Base-by-base conservation (phyloP, 768 basidiomycete species). In the Hygrophoropsis aurantiaca region DNA sequence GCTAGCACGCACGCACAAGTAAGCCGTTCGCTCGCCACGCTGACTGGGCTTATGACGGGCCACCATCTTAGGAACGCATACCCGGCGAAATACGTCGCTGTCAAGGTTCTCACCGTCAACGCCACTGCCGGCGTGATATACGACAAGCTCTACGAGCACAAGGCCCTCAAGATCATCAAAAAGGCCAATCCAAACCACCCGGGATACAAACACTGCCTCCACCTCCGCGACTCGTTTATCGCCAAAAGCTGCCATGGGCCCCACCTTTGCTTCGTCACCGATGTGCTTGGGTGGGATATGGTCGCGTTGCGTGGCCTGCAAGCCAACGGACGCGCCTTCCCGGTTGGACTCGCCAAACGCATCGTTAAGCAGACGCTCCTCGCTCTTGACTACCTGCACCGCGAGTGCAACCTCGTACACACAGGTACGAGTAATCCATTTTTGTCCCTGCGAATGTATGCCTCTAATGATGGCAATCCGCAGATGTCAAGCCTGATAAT, bases 321-420 rank as follows among this genome's bases (percentile, higher is more conserved):
- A 16, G 21, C 27, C 3, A 32, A 45, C 11, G 26, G 26, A 16
- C 42, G 19, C 21, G 6, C 48, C 39, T 21, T 61, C 16, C 26
- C 42, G n/a, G 25, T 54, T 50, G 15, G 16, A 45, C 4, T 39
- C 44, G 27, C 41, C 11, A 53, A 59, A 43, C 38, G 45, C 24
- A 54, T 67, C 24, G 48, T 58, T 25, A 62, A 58, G 36, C 66
- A 67, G 44, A 25, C 51, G 4, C 53, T 67, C 25, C 56, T 64
- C 16, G 60, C 62, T 6, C 49, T 62, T 6, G 55, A 60, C 37
- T 67, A 61, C 45, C 55, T 65, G 36, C 64, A 67, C 45, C 42
- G 46, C n/a, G 42, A 57, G 24, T 60, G 56, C 27, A 38, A 47
- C 1, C 30, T 57, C 18, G 44, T 60, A 35, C 58, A 64, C 50